Base-by-base conservation (phyloP, 768 basidiomycete genomes). In the Lactifluus subvellereus region DNA sequence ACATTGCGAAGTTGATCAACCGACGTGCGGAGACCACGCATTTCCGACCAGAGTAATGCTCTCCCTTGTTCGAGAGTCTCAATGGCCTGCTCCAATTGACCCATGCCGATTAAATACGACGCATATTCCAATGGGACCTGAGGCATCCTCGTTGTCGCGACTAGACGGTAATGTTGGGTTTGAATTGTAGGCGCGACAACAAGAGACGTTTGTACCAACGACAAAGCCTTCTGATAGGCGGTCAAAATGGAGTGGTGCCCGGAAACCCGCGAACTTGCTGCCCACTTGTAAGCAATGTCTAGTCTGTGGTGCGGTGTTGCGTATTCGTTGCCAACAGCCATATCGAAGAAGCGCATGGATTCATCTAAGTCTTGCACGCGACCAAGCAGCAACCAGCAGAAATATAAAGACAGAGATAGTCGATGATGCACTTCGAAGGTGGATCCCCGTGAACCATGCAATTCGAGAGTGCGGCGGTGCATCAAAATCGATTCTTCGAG, bases 61-160 rank as follows among this genome's bases (percentile, higher is more conserved):
- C 64, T 18, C 6, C 64, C 64, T 18, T 58, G 35, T 18, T 66
- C 64, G 20, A 66, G 42, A 47, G 37, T 43, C 13, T 66, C 64
- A 18, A 64, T 38, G 2, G 63, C 63, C 13, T 16, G 30, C 8
- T 33, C 47, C 8, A 16, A 6, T 40, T 49, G 47, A 27, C 48
- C 37, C 3, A 4, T 16, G 7, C 38, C 13, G 32, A 58, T 30
- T 7, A 30, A 35, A 27, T 58, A 50, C 20, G 57, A 58, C 13
- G 57, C 57, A 27, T 58, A 50, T 8, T 50, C 33, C 16, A 38
- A 49, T 16, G 48, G 57, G 22, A 58, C 18, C 16, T 47, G 20
- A 14, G 9, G 22, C 18, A 1, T 4, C n/a, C 16, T 14, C 22
- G 22, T n/a, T 35, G 11, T 38, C 5, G 35, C 13, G 4, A 45